phyloP scores from a whole-genome alignment of 345 rosid genomes.

The Dimocarpus longan region DNA sequence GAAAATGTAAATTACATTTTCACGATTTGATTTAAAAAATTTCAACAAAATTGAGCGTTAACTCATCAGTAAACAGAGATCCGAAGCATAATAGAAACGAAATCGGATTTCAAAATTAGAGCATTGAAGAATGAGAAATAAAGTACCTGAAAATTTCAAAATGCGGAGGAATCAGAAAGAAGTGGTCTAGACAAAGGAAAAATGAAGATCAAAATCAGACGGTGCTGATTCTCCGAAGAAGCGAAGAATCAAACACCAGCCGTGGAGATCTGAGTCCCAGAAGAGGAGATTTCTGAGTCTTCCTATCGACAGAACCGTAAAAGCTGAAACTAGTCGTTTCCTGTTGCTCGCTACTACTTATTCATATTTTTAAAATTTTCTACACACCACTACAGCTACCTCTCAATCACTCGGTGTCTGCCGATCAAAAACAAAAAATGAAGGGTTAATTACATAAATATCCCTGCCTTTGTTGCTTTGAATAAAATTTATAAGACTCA shows the following conservation, averaged over 20 bases:
- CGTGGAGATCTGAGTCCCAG: slow-evolving; percentile 21
- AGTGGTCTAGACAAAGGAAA: not conserved
- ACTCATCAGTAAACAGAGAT: not conserved
- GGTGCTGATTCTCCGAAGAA: slow-evolving; percentile 24
- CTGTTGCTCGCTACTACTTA: not conserved
- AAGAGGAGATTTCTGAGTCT: not conserved
- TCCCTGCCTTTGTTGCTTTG: too few relatives aligned
- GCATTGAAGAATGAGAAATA: not conserved
- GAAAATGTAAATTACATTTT: slow-evolving; percentile 3
- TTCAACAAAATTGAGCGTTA: not conserved
- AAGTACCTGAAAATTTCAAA: slow-evolving; percentile 3
- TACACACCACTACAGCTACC: not conserved
- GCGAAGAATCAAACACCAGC: slow-evolving; percentile 29
- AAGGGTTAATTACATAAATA: too few relatives aligned
- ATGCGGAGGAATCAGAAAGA: not conserved
- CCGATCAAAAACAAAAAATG: too few relatives aligned
- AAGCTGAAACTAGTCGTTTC: not conserved
- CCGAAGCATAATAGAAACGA: not conserved
- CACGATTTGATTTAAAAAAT: not conserved
- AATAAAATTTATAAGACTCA: too few relatives aligned
- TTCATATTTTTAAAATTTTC: not conserved
- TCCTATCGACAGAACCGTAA: slow-evolving; percentile 15
- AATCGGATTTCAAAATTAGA: too few relatives aligned
- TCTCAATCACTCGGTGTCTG: too few relatives aligned
- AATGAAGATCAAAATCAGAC: slow-evolving; percentile 17